Evolutionary conservation across 345 rosid species (phyloP).

Genomic region (Corymbia maculata): DNA sequence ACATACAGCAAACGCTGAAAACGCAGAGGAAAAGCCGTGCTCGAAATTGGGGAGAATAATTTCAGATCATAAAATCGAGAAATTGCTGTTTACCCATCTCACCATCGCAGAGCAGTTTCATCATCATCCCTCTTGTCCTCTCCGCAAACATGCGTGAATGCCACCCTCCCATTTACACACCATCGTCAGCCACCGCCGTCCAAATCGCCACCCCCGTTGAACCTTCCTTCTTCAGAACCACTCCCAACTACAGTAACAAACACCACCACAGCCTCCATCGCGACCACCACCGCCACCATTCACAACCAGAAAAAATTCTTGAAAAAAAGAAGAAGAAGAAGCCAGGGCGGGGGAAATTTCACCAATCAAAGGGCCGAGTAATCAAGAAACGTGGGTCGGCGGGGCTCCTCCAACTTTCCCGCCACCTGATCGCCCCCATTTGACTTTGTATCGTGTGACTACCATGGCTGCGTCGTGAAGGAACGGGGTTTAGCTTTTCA

Average conservation of each 20-base stretch:
- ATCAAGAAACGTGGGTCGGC: neutral
- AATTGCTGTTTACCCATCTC: neutral
- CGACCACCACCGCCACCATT: neutral
- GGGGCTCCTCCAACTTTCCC: no score
- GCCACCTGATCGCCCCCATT: rapidly evolving
- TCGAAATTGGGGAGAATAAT: neutral
- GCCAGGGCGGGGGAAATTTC: neutral
- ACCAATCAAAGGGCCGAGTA: neutral
- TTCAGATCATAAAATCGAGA: neutral
- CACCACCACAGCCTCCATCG: neutral
- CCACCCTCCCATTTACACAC: neutral
- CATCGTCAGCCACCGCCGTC: rapidly evolving
- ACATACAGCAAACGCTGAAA: neutral
- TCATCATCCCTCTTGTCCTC: neutral
- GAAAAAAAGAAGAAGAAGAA: no score
- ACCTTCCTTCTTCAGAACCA: neutral
- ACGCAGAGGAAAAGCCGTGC: neutral
- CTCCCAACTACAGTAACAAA: neutral
- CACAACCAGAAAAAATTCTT: neutral
- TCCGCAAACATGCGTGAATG: rapidly evolving
- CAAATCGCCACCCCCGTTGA: neutral
- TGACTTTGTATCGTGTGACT: neutral
- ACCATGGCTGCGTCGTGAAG: neutral
- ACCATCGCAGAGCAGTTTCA: neutral
- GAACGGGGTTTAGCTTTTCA: neutral